Evolutionary conservation across 2,329 filamentous ascomycete genomes (phyloP), one percentile per base, ranked within the genome.

Genomic region (Ascochyta viciae-villosae): DNA sequence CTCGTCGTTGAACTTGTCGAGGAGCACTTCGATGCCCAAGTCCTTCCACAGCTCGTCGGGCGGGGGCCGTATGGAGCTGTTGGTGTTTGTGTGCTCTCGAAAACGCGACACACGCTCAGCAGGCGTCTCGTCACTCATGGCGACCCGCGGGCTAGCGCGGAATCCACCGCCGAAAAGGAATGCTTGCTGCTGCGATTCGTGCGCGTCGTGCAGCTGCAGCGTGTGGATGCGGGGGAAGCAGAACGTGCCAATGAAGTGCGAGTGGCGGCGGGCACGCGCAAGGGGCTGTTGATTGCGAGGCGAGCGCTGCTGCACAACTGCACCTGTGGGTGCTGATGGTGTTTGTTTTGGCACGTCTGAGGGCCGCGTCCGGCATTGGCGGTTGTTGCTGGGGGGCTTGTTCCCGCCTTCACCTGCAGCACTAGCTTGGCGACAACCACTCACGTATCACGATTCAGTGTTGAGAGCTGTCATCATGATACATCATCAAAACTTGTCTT

Each of bases 71-170:
- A 74, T 74, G 35, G 52, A 64, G 50, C 49, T 63, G 19, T 58
- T 66, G 5, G 67, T 70, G 59, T 73, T 73, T 4, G 70, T 72
- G 55, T 66, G 68, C 44, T 73, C 70, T 37, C 50, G 62, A 61
- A 73, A 73, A 29, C 64, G 60, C 45, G 64, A 68, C 13, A 64
- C 47, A 55, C 70, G 71, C 37, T 64, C 61, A 12, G 47, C 53
- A n/a, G 65, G 54, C 39, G 66, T 64, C 15, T 67, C 63, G 49
- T 65, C 59, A 31, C 46, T 46, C 52, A 55, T 49, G 40, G 40
- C 40, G 38, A 23, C 35, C 35, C 35, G 34, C 34, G 19, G 37
- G 7, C 23, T 47, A 19, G 34, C 34, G 31, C 44, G 1, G n/a
- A 29, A 29, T 10, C 45, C 24, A 39, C n/a, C 34, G 45, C n/a